phyloP scores from a whole-genome alignment of 805 yeast genomes.

The Monosporozyma yasuniensis region DNA sequence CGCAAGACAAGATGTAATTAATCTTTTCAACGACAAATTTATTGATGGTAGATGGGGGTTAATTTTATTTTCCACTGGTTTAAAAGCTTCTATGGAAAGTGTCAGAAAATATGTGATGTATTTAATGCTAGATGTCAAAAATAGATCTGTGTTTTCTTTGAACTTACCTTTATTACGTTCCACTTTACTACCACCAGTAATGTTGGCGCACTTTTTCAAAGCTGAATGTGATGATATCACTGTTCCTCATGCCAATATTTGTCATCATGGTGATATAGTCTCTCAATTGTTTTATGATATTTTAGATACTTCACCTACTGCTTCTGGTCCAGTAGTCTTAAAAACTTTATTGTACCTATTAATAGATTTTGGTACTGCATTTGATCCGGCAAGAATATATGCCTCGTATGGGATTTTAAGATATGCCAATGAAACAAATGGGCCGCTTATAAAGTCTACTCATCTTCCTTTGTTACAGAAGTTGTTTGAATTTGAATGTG shows the following conservation, averaged over 20 bases:
- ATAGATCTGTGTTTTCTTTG: constrained; percentile 40
- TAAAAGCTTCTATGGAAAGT: constrained; percentile 68
- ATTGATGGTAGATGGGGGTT: constrained; percentile 68
- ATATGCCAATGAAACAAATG: constrained; percentile 36
- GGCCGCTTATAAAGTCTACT: constrained; percentile 12
- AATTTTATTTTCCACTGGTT: constrained; percentile 64
- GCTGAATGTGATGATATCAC: constrained; percentile 27
- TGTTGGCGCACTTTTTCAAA: constrained; percentile 56
- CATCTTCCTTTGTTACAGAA: constrained; percentile 29
- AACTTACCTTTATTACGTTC: constrained; percentile 31
- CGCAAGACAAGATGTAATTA: constrained; percentile 53
- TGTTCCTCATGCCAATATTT: constrained; percentile 17
- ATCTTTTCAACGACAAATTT: constrained; percentile 43
- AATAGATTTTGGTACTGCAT: constrained; percentile 40
- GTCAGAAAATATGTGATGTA: constrained; percentile 57
- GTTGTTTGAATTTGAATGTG: constrained; percentile 35
- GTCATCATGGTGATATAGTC: constrained; percentile 52
- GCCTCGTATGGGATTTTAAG: constrained; percentile 45
- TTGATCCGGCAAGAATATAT: constrained; percentile 64
- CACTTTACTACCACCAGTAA: constrained; percentile 47
- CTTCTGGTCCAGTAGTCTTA: constrained; percentile 6
- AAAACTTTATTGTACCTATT: constrained; percentile 40
- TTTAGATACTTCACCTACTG: not conserved
- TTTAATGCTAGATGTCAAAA: constrained; percentile 44
- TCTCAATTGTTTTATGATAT: constrained; percentile 34